A percentile compares a stretch with the other conserved stretches of the same genome.
Evolutionary conservation across 306 rosid species (phyloP).

Genomic region (Quercus engelmannii): DNA sequence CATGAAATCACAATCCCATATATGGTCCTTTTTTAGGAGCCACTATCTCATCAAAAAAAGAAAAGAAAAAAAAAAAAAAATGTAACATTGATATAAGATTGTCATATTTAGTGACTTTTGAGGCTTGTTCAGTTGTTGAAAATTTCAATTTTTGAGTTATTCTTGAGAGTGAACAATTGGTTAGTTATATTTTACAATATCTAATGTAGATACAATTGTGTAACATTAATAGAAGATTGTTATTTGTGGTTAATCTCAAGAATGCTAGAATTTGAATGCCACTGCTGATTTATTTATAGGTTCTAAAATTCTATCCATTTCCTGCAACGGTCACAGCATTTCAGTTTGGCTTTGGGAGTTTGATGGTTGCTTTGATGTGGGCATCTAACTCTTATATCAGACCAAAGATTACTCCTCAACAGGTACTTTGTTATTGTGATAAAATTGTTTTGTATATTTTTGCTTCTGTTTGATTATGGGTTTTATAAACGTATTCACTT

Average conservation of each 20-base stretch:
- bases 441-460: not conserved
- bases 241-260: not conserved
- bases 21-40: no score
- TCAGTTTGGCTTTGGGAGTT: constrained; percentile 47
- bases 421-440: constrained; percentile 36
- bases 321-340: constrained; percentile 78
- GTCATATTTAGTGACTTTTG: no score
- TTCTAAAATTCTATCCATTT: constrained; percentile 86
- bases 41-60: no score
- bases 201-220: not conserved
- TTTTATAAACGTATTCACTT: constrained; percentile 5
- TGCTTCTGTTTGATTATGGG: not conserved
- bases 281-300: constrained; percentile 43
- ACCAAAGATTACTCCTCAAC: constrained; percentile 51
- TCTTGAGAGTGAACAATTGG: no score
- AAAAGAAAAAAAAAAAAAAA: no score
- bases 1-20: no score
- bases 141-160: no score
- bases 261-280: constrained; percentile 12
- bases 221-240: not conserved
- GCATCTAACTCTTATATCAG: constrained; percentile 47
- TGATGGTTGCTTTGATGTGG: constrained; percentile 61
- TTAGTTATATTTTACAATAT: no score
- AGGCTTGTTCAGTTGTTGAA: no score
- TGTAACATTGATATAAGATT: no score